Percentiles rank a stretch among this genome's conserved stretches.
phyloP scores from a whole-genome alignment of 2,329 filamentous ascomycete genomes.

The Cladosporium sp. region DNA sequence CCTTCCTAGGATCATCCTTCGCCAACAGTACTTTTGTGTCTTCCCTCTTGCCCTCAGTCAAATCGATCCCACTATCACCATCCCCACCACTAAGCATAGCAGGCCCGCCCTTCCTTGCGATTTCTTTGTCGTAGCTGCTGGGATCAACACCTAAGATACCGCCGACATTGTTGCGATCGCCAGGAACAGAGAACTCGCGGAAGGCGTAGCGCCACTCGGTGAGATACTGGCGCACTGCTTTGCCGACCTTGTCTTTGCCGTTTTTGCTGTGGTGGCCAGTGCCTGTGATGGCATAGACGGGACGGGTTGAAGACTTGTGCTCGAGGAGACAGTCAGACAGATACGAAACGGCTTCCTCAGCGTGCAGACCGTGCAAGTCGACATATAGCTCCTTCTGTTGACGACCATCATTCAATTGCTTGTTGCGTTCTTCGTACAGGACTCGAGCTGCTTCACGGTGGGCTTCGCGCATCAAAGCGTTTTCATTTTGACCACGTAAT shows the following conservation, averaged over 20 bases:
- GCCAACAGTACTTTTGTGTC: constrained; percentile 35
- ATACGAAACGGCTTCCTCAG: constrained; percentile 93
- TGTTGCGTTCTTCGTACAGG: constrained; percentile 91
- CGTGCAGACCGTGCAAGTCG: constrained; percentile 96
- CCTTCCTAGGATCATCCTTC: constrained; percentile 32
- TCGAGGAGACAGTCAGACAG: constrained; percentile 82
- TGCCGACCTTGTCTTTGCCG: constrained; percentile 97
- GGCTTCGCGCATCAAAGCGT: constrained; percentile 93
- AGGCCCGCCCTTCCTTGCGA: constrained; percentile 22
- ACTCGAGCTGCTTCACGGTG: constrained; percentile 89
- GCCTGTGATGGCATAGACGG: constrained; percentile 93
- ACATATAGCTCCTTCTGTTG: constrained; percentile 76
- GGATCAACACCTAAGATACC: constrained; percentile 63
- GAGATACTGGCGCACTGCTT: constrained; percentile 82
- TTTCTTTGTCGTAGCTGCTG: constrained; percentile 52
- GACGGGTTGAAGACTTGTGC: constrained; percentile 65
- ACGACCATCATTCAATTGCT: constrained; percentile 50
- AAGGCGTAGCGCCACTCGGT: constrained; percentile 96
- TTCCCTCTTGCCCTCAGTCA: constrained; percentile 26
- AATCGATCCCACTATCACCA: constrained; percentile 35
- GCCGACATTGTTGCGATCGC: constrained; percentile 80
- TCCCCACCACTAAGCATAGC: constrained; percentile 35
- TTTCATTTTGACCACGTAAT: constrained; percentile 91
- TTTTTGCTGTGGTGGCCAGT: constrained; percentile 98
- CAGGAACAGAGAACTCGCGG: constrained; percentile 91